Conservation (phyloP, 306 rosid species). For the Cercis canadensis region DNA sequence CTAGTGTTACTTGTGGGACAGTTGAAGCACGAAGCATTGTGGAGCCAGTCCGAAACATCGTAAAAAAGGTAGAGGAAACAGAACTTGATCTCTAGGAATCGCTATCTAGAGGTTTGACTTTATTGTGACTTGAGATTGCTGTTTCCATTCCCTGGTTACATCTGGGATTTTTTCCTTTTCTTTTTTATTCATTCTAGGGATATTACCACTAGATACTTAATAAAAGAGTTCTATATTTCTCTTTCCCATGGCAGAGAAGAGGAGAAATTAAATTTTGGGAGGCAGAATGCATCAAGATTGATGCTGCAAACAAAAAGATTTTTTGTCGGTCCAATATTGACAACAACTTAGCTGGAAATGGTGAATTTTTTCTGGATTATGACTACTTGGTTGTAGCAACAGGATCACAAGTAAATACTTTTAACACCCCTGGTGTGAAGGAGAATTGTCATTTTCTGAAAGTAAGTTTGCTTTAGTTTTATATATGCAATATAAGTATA, state of each 20-base stretch:
- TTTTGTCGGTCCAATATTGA: conserved; percentile 63
- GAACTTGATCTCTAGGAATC: conserved; percentile 25
- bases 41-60: conserved; percentile 84
- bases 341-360: conserved; percentile 57
- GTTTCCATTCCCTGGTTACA: conserved; percentile 16
- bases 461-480: conserved; percentile 49
- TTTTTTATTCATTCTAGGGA: not conserved
- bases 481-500: not conserved
- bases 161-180: conserved; percentile 6
- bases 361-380: conserved; percentile 76
- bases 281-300: conserved; percentile 89
- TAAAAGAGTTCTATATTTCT: conserved; percentile 7
- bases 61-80: conserved; percentile 68
- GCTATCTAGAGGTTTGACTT: conserved; percentile 12
- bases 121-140: conserved; percentile 24
- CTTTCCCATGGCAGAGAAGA: conserved; percentile 59
- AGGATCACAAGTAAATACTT: conserved; percentile 95
- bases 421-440: conserved; percentile 87
- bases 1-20: conserved; percentile 94
- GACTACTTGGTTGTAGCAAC: conserved; percentile 83
- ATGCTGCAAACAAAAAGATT: conserved; percentile 75
- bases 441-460: conserved; percentile 93
- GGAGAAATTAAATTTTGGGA: conserved; percentile 82
- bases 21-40: conserved; percentile 98
- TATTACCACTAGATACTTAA: conserved; percentile 9